Evolutionary conservation across 176 grass and related monocot genomes (phyloP).

Genomic region (Oryza nivara): DNA sequence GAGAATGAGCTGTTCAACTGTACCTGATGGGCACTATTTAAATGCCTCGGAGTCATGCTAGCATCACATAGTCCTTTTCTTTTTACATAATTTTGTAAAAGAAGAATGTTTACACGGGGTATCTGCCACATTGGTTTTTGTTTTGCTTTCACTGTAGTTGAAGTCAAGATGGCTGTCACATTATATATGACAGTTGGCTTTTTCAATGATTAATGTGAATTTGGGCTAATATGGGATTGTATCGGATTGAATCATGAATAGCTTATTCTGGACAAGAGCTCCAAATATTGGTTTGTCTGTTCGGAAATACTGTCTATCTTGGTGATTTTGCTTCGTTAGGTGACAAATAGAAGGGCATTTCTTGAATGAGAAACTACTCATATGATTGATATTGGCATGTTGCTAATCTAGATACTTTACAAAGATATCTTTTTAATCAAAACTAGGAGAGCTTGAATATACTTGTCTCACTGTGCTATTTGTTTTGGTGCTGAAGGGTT

Average conservation of each 20-base stretch:
- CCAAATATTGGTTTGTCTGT: not conserved
- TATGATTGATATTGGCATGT: not conserved
- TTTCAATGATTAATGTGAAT: not conserved
- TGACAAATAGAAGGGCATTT: conserved; percentile 1
- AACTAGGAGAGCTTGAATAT: conserved; percentile 3
- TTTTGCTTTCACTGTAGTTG: not conserved
- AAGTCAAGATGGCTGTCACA: not conserved
- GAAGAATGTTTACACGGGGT: not conserved
- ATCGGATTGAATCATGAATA: not conserved
- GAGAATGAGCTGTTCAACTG: not conserved
- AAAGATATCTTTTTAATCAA: not conserved
- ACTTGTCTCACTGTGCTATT: not conserved
- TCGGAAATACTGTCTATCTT: not conserved
- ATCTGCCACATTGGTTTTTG: conserved; percentile 4
- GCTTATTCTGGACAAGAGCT: not conserved
- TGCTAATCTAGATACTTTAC: conserved; percentile 27
- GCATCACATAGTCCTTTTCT: not conserved
- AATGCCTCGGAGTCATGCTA: not conserved
- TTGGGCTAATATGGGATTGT: not conserved
- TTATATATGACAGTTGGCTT: not conserved
- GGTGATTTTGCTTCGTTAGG: not conserved
- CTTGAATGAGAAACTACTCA: not conserved
- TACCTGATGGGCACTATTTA: not conserved
- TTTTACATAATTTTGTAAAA: not conserved
- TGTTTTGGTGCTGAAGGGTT: not conserved